Percentiles rank a stretch among this genome's conserved stretches.
phyloP scores from a whole-genome alignment of 768 basidiomycete species.

The Calvatia gigantea region DNA sequence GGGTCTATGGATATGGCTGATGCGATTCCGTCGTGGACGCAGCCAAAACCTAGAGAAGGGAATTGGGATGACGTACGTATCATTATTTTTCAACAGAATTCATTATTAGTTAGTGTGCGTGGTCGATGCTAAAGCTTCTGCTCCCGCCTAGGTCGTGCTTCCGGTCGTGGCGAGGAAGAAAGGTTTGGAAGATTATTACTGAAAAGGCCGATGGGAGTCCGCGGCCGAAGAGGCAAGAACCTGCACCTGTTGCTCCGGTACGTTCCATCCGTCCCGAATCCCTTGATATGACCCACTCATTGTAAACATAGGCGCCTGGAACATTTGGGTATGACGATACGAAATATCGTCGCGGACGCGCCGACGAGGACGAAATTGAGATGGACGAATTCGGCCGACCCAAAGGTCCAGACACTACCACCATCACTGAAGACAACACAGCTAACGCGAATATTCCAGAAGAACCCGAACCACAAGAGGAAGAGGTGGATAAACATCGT shows the following conservation, averaged over 20 bases:
- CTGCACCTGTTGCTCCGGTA: conserved; percentile 51
- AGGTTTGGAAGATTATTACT: conserved; percentile 69
- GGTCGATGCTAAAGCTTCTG: neutral
- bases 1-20: conserved; percentile 56
- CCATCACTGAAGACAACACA: neutral
- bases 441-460: too few species aligned
- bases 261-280: conserved; percentile 22
- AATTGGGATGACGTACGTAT: conserved; percentile 81
- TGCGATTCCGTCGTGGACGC: conserved; percentile 82
- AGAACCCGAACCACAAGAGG: conserved; percentile 16
- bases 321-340: conserved; percentile 77
- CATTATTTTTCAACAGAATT: conserved; percentile 11
- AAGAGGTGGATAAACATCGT: too few species aligned
- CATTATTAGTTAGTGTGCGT: conserved; percentile 9
- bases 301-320: conserved; percentile 66
- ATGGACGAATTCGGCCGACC: conserved; percentile 67
- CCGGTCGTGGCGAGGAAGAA: conserved; percentile 84
- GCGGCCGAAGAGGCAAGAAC: conserved; percentile 41
- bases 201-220: conserved; percentile 68
- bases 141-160: conserved; percentile 59
- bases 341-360: conserved; percentile 57
- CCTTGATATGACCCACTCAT: conserved; percentile 1
- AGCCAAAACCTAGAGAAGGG: conserved; percentile 60
- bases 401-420: neutral
- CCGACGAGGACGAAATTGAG: conserved; percentile 41